phyloP scores from a whole-genome alignment of 495 filamentous ascomycete species.

The Xanthoparmelia taractica region DNA sequence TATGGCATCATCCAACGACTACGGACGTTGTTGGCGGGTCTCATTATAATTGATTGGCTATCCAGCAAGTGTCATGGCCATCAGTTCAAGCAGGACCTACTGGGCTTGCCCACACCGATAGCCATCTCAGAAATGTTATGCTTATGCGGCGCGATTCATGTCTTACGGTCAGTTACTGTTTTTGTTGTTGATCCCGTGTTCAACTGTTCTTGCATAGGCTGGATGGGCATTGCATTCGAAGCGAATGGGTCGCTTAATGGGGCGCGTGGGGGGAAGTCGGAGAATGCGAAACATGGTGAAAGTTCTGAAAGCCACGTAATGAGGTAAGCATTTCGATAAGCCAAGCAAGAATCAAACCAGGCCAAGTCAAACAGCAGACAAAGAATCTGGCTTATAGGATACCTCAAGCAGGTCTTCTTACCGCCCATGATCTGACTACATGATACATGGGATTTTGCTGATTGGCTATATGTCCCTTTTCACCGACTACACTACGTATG shows the following conservation, averaged over 20 bases:
- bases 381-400: background rate
- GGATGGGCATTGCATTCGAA: background rate
- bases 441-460: background rate
- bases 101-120: background rate
- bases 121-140: no score
- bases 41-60: background rate
- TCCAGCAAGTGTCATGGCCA: background rate
- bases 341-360: background rate
- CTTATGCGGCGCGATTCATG: background rate
- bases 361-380: background rate
- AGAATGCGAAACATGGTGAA: background rate
- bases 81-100: background rate
- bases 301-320: no score
- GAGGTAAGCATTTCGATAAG: no score
- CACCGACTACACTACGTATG: no score
- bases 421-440: background rate
- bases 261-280: background rate
- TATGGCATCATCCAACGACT: background rate
- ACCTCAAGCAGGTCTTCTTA: background rate
- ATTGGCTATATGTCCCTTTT: background rate
- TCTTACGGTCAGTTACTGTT: no score
- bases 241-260: background rate
- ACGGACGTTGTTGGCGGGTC: background rate
- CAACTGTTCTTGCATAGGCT: no score
- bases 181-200: no score